Evolutionary conservation across 2,329 filamentous ascomycete species (phyloP).

Genomic region (Tolypocladium ophioglossoides): DNA sequence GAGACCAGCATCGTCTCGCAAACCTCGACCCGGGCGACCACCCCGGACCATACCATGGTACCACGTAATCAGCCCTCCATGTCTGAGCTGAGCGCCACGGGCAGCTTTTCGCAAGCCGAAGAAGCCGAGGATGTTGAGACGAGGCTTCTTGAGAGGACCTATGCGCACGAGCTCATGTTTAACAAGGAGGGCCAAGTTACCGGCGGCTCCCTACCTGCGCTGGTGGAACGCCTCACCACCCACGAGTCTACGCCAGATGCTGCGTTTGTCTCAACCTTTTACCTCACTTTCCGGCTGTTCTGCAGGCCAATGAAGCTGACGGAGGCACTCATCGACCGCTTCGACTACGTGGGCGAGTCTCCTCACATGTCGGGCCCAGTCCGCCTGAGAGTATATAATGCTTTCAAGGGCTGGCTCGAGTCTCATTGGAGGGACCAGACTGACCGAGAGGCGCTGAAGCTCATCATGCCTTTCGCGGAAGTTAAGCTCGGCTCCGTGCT

Average conservation of each 20-base stretch:
- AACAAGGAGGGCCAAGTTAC: constrained; percentile 95
- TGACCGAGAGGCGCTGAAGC: constrained; percentile 63
- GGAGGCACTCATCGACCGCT: constrained; percentile 76
- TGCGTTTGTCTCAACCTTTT: constrained; percentile 88
- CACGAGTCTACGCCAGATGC: constrained; percentile 89
- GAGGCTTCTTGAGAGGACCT: constrained; percentile 83
- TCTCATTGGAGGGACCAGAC: constrained; percentile 84
- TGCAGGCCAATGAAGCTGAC: constrained; percentile 72
- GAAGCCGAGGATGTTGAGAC: constrained; percentile 72
- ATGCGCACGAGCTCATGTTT: constrained; percentile 79
- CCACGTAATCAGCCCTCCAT: constrained; percentile 51
- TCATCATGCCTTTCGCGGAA: constrained; percentile 73
- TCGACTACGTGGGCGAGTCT: constrained; percentile 79
- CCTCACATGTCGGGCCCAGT: constrained; percentile 67
- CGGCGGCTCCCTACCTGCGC: constrained; percentile 77
- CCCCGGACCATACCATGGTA: constrained; percentile 54
- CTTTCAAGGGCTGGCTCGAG: constrained; percentile 95
- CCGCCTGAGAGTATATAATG: constrained; percentile 84
- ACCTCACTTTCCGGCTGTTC: constrained; percentile 91
- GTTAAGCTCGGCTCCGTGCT: constrained; percentile 57
- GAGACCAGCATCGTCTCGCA: constrained; percentile 71
- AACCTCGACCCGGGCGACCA: constrained; percentile 79
- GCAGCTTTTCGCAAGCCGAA: constrained; percentile 57
- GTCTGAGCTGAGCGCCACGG: constrained; percentile 57
- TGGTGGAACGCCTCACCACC: constrained; percentile 89